phyloP scores from a whole-genome alignment of 192 early-diverging fungal species.

The Rhizophagus prolifer region DNA sequence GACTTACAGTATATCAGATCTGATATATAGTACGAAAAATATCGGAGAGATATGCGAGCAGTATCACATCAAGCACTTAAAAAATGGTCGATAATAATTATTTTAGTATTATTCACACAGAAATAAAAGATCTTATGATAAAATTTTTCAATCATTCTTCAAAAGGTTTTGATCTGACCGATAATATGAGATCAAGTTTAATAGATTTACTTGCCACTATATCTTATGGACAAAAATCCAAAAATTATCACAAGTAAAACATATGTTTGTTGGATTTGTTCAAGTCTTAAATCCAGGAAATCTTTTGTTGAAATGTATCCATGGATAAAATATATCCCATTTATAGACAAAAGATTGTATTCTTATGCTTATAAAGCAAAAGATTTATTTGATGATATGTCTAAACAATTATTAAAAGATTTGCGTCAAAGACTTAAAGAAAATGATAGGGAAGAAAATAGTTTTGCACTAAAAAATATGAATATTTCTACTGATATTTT shows the following conservation, averaged over 20 bases:
- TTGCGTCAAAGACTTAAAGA: neutral
- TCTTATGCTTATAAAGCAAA: neutral
- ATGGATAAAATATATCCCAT: neutral
- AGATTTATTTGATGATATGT: neutral
- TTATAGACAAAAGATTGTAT: neutral
- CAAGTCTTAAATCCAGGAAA: neutral
- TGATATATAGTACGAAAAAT: neutral
- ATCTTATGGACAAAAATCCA: neutral
- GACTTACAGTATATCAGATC: too few relatives aligned
- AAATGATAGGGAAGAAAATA: neutral
- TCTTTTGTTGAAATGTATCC: neutral
- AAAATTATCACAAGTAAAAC: neutral
- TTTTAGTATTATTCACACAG: neutral
- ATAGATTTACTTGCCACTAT: neutral
- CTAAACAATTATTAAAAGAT: neutral
- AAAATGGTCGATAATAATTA: neutral
- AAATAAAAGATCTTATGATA: neutral
- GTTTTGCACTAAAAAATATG: slow-evolving; percentile 1
- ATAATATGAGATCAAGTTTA: neutral
- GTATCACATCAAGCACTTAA: neutral
- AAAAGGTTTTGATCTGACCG: neutral
- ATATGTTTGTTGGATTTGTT: neutral
- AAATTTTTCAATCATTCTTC: neutral
- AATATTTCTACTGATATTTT: neutral
- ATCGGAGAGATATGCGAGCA: neutral